Evolutionary conservation across 129 eudicot genomes (phyloP).

Genomic region (Flaveria bidentis): DNA sequence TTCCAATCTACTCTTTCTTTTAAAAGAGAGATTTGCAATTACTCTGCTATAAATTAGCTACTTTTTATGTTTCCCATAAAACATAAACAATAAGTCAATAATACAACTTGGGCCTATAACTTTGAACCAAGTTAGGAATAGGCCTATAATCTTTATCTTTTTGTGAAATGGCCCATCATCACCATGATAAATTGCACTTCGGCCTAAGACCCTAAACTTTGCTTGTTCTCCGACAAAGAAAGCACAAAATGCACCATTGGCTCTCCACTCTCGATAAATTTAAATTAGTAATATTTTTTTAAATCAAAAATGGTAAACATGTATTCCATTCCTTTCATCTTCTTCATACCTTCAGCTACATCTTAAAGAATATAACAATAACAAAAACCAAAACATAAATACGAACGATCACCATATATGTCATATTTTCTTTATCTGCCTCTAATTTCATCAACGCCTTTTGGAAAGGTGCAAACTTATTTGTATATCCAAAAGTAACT

Average conservation of each 20-base stretch:
- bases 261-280: neutral
- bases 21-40: neutral
- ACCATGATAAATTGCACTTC: neutral
- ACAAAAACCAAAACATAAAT: neutral
- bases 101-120: conserved; percentile 32
- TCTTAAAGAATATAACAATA: neutral
- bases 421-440: too few relatives aligned
- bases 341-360: neutral
- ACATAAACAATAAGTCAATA: neutral
- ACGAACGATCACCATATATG: too few relatives aligned
- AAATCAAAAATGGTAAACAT: neutral
- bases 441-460: too few relatives aligned
- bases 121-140: conserved; percentile 15
- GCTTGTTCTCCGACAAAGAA: conserved; percentile 9
- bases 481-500: neutral
- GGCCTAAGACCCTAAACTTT: conserved; percentile 6
- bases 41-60: neutral
- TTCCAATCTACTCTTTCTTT: neutral
- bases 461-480: too few relatives aligned
- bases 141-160: conserved; percentile 4
- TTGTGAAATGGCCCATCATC: conserved; percentile 23
- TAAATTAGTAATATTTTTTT: neutral
- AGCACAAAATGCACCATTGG: neutral
- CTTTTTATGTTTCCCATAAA: conserved; percentile 10
- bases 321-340: conserved; percentile 10